A percentile compares a stretch with the other conserved stretches of the same genome.
These are phyloP conservation scores for Solanum neorickii DNA, from an alignment of 257 asterid genomes.

Conservation along the genomic window DNA sequence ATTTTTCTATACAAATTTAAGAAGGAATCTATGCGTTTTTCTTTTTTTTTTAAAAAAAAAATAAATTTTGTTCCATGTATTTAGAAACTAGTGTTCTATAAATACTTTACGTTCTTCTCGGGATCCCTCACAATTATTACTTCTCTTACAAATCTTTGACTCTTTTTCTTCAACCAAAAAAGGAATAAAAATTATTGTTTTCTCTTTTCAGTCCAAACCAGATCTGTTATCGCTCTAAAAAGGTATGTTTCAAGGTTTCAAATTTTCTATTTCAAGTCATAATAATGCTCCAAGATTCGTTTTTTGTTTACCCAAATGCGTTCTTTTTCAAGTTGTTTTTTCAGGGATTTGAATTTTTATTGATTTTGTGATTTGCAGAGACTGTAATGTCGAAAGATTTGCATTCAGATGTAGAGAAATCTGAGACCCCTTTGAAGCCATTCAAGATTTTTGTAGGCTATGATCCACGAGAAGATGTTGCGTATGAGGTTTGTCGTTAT, in stretches of 20 bases:
- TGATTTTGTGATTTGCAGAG: background rate
- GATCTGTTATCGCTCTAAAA: background rate
- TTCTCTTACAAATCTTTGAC: background rate
- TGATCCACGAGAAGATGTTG: slow-evolving; percentile 65
- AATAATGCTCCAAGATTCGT: background rate
- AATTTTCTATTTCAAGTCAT: background rate
- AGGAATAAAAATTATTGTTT: background rate
- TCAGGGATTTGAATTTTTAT: background rate
- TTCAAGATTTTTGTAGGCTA: slow-evolving; percentile 76
- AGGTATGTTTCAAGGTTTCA: background rate
- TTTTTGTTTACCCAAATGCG: background rate
- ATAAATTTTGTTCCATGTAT: background rate
- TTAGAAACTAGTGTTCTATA: background rate
- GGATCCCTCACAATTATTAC: background rate
- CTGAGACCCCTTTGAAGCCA: background rate
- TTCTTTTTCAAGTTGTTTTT: background rate
- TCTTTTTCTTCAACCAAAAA: background rate
- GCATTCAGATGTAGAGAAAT: background rate
- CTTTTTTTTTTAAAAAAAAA: too few species aligned
- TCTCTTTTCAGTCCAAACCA: background rate
- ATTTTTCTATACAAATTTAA: too few species aligned
- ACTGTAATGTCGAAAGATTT: slow-evolving; percentile 8
- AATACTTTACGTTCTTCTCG: background rate
- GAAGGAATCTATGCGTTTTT: too few species aligned
- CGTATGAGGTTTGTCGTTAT: slow-evolving; percentile 71